Base-by-base conservation (phyloP, 2,329 filamentous ascomycete genomes). In the Cladosporium sphaerospermum region DNA sequence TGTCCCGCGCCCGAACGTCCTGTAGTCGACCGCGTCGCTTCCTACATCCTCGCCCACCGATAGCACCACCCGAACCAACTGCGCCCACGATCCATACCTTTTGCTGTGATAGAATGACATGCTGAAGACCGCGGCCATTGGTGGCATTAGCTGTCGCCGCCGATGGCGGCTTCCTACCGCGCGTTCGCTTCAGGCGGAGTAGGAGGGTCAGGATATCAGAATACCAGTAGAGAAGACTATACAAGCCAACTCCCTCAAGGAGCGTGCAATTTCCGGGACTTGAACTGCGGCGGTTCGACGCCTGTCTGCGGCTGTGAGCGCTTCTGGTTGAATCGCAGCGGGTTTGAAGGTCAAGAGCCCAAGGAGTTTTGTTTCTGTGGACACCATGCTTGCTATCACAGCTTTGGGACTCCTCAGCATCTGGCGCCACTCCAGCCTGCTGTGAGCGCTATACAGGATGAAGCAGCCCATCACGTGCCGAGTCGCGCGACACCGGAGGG, bases 381-480 rank as follows among this genome's bases (percentile, higher is more conserved):
- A 39, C 78, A 81, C 63, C 78, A 81, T 71, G 77, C 78, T 6
- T 81, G 78, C 64, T 81, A 76, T 62, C 78, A 81, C 65, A 61
- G 69, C 19, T 46, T 31, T 32, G 52, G 52, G 43, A 54, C 42
- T 41, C 56, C 59, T 33, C 53, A 53, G 13, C 43, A 40, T 7
- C 39, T 36, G 36, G 33, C 41, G 8, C 42, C 53, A 14, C 43
- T 47, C 11, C 49, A 58, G 32, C 40, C 39, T 18, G 44, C 39
- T 14, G 51, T 44, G 19, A 56, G 55, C 33, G 52, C 56, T 19
- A 52, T 60, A n/a, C 61, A 56, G 19, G 41, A 50, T 45, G 55
- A 53, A 49, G 53, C 52, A 28, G 45, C 33, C 18, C 45, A 14
- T 40, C 16, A 43, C 28, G 31, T 34, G 45, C 45, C 31, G 13